phyloP scores from a whole-genome alignment of 345 rosid genomes.

The Salix arbutifolia region DNA sequence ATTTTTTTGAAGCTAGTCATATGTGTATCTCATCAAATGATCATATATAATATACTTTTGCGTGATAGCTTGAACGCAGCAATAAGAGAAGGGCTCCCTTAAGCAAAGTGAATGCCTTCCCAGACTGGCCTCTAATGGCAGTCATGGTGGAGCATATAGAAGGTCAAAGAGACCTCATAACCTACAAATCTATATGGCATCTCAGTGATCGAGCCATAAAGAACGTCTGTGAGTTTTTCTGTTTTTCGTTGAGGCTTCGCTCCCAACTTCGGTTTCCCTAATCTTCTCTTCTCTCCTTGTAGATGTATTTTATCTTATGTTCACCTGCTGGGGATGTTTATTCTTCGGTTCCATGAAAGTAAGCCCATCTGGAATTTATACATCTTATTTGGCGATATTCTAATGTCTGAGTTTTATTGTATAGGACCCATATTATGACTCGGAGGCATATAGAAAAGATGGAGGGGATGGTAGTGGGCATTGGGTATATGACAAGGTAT shows the following conservation, averaged over 20 bases:
- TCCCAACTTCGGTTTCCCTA: background rate
- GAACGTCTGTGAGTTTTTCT: slow-evolving; percentile 58
- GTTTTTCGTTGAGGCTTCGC: background rate
- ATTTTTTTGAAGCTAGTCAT: too few species aligned
- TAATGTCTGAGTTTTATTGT: background rate
- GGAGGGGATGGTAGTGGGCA: slow-evolving; percentile 94
- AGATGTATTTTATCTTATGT: slow-evolving; percentile 87
- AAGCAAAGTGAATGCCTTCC: slow-evolving; percentile 50
- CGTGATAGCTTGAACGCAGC: slow-evolving; percentile 20
- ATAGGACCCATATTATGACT: slow-evolving; percentile 91
- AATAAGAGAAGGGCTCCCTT: slow-evolving; percentile 30
- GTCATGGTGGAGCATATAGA: slow-evolving; percentile 69
- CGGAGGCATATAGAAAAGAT: slow-evolving; percentile 72
- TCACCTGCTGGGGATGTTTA: slow-evolving; percentile 89
- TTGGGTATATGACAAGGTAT: slow-evolving; percentile 85
- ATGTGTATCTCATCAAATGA: too few species aligned
- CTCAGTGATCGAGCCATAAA: slow-evolving; percentile 79
- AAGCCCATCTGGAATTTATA: slow-evolving; percentile 9
- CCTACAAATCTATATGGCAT: slow-evolving; percentile 70
- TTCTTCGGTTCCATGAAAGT: slow-evolving; percentile 81
- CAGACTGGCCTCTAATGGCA: slow-evolving; percentile 80
- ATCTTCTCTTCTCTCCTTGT: background rate
- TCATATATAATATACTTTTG: background rate
- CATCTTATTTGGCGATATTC: background rate
- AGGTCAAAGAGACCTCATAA: slow-evolving; percentile 64